These are phyloP conservation scores for Epichloe coenophiala DNA, from an alignment of 2,329 filamentous ascomycete species.

Conservation along the genomic window DNA sequence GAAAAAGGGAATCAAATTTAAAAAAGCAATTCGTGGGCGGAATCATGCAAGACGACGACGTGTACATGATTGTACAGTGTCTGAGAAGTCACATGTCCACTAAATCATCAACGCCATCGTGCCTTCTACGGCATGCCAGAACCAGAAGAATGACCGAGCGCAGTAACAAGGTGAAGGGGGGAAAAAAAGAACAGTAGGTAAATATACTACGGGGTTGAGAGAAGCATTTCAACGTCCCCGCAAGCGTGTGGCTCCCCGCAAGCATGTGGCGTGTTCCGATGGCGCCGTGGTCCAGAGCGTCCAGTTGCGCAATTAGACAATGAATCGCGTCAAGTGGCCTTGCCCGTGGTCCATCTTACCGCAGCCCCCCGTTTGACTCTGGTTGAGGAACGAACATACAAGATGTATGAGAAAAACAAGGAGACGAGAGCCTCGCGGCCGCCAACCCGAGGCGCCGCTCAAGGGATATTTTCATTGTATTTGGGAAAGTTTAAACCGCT, in stretches of 20 bases:
- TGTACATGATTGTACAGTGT: not conserved
- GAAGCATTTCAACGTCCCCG: not conserved
- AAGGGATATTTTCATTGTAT: not conserved
- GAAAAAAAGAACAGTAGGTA: not conserved
- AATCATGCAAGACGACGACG: not conserved
- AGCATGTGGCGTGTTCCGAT: not conserved
- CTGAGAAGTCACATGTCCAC: not conserved
- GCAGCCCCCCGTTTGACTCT: not conserved
- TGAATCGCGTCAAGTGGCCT: not conserved
- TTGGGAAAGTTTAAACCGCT: not conserved
- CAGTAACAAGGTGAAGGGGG: not conserved
- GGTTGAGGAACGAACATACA: not conserved
- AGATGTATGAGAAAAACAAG: too few species aligned
- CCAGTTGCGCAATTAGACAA: not conserved
- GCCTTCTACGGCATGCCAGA: not conserved
- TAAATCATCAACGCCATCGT: constrained; percentile 2
- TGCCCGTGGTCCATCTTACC: not conserved
- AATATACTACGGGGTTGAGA: too few species aligned
- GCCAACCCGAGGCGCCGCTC: not conserved
- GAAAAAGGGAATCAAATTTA: not conserved
- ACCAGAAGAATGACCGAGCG: not conserved
- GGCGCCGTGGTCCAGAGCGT: not conserved
- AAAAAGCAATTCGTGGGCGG: not conserved
- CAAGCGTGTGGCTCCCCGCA: not conserved
- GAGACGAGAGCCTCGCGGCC: not conserved